Conservation (phyloP, 179 eudicot genomes). For the Sideroxylon spinosum region DNA sequence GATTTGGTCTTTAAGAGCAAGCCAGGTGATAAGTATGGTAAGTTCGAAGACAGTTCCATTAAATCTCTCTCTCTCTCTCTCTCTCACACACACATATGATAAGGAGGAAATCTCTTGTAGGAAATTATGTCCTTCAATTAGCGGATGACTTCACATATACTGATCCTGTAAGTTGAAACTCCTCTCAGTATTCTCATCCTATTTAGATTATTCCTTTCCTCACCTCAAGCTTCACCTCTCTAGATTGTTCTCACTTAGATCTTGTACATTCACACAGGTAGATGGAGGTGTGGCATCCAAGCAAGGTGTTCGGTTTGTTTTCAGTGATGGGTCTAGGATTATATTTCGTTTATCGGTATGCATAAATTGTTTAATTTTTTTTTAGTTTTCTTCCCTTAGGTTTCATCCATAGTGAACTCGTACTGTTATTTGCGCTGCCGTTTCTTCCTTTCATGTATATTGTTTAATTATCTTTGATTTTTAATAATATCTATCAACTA, state of each 20-base stretch:
- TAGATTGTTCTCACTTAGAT: not conserved
- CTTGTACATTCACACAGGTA: constrained; percentile 40
- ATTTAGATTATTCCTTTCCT: not conserved
- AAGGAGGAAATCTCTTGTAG: constrained; percentile 37
- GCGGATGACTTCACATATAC: constrained; percentile 90
- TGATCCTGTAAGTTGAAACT: constrained; percentile 73
- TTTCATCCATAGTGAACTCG: not conserved
- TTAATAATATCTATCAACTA: not conserved
- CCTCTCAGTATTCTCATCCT: not conserved
- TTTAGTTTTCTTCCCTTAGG: not conserved
- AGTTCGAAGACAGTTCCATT: constrained; percentile 14
- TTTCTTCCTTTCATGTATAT: not conserved
- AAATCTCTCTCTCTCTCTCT: not conserved
- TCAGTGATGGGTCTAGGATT: constrained; percentile 92
- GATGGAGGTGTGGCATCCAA: constrained; percentile 88
- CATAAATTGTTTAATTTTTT: constrained; percentile 1
- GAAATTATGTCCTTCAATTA: constrained; percentile 62
- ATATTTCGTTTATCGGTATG: constrained; percentile 82
- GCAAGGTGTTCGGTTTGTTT: constrained; percentile 93
- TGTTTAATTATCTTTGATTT: not conserved
- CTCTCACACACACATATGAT: constrained; percentile 12
- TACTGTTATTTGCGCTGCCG: no score
- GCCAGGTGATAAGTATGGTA: constrained; percentile 77
- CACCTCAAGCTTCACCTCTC: not conserved
- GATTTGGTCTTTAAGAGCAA: constrained; percentile 77